Conservation (phyloP, 1,284 basidiomycete genomes). For the Mixia osmundae region DNA sequence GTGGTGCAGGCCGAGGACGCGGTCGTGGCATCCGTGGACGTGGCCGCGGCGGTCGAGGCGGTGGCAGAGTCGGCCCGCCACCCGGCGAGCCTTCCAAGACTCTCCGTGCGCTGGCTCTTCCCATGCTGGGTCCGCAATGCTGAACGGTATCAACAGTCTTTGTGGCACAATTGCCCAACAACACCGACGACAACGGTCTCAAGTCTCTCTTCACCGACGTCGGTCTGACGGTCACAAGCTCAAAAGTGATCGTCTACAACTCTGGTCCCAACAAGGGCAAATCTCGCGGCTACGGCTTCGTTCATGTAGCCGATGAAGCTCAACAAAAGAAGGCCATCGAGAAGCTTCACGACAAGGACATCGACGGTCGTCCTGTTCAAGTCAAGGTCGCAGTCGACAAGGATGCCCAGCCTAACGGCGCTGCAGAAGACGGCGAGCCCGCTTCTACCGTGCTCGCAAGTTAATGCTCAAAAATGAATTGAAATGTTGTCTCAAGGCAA, state of each 20-base stretch:
- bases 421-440: background rate
- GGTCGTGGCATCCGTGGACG: background rate
- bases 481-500: too few relatives aligned
- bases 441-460: too few relatives aligned
- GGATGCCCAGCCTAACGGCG: background rate
- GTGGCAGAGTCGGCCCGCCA: slow-evolving; percentile 1
- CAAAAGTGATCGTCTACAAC: slow-evolving; percentile 43
- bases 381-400: slow-evolving; percentile 9
- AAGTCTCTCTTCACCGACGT: slow-evolving; percentile 4
- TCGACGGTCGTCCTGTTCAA: slow-evolving; percentile 7
- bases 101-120: too few relatives aligned
- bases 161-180: too few relatives aligned
- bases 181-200: background rate
- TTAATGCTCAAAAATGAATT: too few relatives aligned
- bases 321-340: slow-evolving; percentile 13
- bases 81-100: slow-evolving; percentile 5
- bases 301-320: slow-evolving; percentile 10
- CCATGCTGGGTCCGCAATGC: too few relatives aligned
- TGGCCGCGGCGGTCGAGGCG: background rate
- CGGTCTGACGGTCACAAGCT: slow-evolving; percentile 43
- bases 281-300: slow-evolving; percentile 13
- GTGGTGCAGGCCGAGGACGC: slow-evolving; percentile 1
- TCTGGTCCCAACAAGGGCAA: slow-evolving; percentile 8
- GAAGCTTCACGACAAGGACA: slow-evolving; percentile 9
- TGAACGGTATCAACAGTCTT: too few relatives aligned